Evolutionary conservation across 1,139 yeast genomes (phyloP), one percentile per base, ranked within the genome.

Genomic region (Protomyces lactucae-debilis): DNA sequence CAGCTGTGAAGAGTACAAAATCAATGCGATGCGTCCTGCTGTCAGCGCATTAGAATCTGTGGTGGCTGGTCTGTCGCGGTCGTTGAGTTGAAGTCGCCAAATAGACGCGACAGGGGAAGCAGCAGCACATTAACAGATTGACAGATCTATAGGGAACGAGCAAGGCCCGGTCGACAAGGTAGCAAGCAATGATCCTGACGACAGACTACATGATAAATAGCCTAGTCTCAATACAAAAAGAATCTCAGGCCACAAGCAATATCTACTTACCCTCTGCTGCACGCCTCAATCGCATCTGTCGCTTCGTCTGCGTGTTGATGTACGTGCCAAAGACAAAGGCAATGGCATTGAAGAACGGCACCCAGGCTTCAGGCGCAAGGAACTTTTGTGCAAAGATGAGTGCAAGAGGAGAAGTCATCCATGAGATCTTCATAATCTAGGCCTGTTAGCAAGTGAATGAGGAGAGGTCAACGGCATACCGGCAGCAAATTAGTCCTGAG

Each of bases 361-460:
- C 90, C 97, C 97, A 90, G 57, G 87, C 81, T 69, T 86, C 85
- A 14, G 90, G 90, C 18, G 83, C 82, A 39, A 90, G 73, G 72
- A 82, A 87, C 66, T 80, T 83, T 73, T 90, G 96, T n/a, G 96
- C 95, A 64, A 87, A 70, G 0, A 84, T 77, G 72, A 88, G 76
- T 5, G 87, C 82, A 18, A 84, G 71, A 12, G 88, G 85, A 43
- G 88, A 84, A 6, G 90, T 82, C 53, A 83, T 72, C 79, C 88
- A 82, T 12, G 90, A 83, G 8, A 87, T 79, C 70, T 80, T 82
- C 70, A 86, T 77, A 18, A 56, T 48, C 65, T 61, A 18, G n/a
- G 48, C 40, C 18, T n/a, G 8, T 36, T n/a, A 52, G 25, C 8
- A 16, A 21, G 25, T 18, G 53, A n/a, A 6, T 12, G 14, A 16